Conservation (phyloP, 805 yeast genomes). For the Aciculoconidium aculeatum region DNA sequence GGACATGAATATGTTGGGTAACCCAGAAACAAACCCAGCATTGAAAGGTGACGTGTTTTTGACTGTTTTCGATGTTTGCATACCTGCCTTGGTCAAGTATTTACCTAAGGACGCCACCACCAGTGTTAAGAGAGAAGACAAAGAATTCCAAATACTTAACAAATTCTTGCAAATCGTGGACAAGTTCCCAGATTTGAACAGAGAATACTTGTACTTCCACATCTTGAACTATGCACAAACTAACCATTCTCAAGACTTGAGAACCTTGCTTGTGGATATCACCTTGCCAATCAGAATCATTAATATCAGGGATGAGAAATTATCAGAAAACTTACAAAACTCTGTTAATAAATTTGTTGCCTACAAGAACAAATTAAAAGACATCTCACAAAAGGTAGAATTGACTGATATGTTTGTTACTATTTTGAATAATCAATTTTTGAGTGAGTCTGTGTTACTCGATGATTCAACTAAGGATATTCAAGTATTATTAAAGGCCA, state of each 20-base stretch:
- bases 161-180: conserved; percentile 56
- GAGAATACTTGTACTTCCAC: conserved; percentile 61
- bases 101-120: conserved; percentile 18
- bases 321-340: conserved; percentile 58
- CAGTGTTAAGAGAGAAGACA: conserved; percentile 29
- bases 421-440: conserved; percentile 21
- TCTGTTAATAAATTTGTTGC: conserved; percentile 69
- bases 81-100: conserved; percentile 24
- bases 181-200: conserved; percentile 61
- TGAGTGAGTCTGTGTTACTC: conserved; percentile 13
- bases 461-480: conserved; percentile 19
- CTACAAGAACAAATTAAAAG: conserved; percentile 40
- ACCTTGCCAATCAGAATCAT: conserved; percentile 61
- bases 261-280: conserved; percentile 48
- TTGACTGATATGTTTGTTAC: conserved; percentile 26
- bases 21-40: conserved; percentile 73
- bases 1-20: conserved; percentile 78
- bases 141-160: conserved; percentile 33
- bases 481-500: conserved; percentile 31
- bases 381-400: conserved; percentile 22
- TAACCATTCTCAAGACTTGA: conserved; percentile 33
- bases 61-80: conserved; percentile 32
- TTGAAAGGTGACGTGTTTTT: conserved; percentile 50
- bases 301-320: conserved; percentile 30
- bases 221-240: conserved; percentile 49